Evolutionary conservation across 2,329 filamentous ascomycete genomes (phyloP), one percentile per base, ranked within the genome.

Genomic region (Pseudofabraea citricarpa): DNA sequence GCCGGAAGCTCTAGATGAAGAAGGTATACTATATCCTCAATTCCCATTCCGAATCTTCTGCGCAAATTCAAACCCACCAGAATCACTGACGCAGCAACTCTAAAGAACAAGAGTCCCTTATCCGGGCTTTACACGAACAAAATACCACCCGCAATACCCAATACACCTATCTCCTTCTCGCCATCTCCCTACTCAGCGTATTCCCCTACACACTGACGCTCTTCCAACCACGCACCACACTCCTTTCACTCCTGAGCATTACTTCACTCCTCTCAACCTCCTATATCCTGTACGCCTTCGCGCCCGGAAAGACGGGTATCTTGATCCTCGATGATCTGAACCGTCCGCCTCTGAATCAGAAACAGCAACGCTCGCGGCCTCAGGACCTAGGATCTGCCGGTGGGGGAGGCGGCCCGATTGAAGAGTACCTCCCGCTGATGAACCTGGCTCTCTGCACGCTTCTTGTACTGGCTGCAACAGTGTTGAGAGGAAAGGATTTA

Each of bases 1-100:
- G 22, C 74, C 77, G 10, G 75, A 81, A 52, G 77, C 81, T 43
- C 70, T 93, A 47, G 88, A 93, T 61, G 86, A 90, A 65, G 76
- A 90, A 74, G 84, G 84, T 83, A 61, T 41, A 24, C 24, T 18
- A 12, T 20, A 22, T 32, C 38, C 41, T 36, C 23, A 31, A 31
- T 6, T 31, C 27, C 27, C 2, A 31, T n/a, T n/a, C n/a, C n/a
- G 5, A 31, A 31, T 36, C 10, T 32, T 31, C 18, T 23, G 26
- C 26, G 36, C 7, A 40, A 16, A 18, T n/a, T n/a, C 21, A 41
- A 35, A 26, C 43, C 43, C 18, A 9, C 37, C 35, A 36, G 36
- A 18, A 15, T 20, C 24, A 59, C 53, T 55, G 60, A 60, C 48
- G 63, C 40, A 27, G 38, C 24, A 21, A 4, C 16, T 33, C 13